Base-by-base conservation (phyloP, 129 eudicot species). In the Flaveria ramosissima region DNA sequence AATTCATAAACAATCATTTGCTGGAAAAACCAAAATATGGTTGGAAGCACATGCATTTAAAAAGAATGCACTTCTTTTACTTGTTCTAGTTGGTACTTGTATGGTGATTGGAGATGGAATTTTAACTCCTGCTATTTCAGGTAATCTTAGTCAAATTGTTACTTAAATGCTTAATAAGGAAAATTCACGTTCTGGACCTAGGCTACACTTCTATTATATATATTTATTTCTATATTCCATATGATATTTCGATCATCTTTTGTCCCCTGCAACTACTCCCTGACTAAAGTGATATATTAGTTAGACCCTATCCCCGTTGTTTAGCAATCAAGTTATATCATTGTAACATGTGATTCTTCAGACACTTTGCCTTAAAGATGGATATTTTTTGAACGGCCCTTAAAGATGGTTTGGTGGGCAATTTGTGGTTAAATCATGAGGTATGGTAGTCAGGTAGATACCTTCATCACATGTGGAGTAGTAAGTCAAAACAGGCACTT, bases 81-180 rank as follows among this genome's bases (percentile, higher is more conserved):
- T 91, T 53, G 97, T 91, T 43, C 88, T 91, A 57, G 88, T 88
- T 50, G 97, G 94, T 68, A 91, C 97, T 42, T 91, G 97, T 86
- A 91, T 88, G 97, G 90, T 88, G 23, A 86, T 91, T 62, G 97
- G 97, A 19, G 97, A 91, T 70, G 97, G 97, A 30, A 91, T 91
- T 75, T 84, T 91, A 55, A 91, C 97, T 76, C 97, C 97, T 16
- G 97, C 95, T 78, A 91, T 91, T 73, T 91, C 97, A 66, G 97
- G 97, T 91, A 77, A 70, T 41, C 39, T 3, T 73, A 4, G 8
- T 73, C 46, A 62, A 21, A 27, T 30, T 61, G 16, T n/a, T 62
- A 10, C 1, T 19, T 65, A 7, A 43, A 59, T 65, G 73, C 72
- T 52, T 64, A 36, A 20, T 48, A 77, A 73, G 53, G 11, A 57